Conservation (phyloP, 2,329 filamentous ascomycete species). For the Xylariaceae sp. region DNA sequence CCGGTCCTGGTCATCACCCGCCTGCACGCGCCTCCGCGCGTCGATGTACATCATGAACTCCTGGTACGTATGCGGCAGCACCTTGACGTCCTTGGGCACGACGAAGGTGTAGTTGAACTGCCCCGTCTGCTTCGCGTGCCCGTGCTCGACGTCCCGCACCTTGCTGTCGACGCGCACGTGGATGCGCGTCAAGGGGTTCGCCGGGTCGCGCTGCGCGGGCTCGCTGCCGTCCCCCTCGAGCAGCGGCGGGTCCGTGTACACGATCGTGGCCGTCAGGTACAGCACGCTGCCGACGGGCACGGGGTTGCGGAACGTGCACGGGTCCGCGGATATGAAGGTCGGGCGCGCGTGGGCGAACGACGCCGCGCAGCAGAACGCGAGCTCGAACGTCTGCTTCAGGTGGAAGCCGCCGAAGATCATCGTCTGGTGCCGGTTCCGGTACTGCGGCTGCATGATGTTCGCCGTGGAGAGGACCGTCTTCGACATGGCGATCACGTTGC, state of each 20-base stretch:
- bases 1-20: slow-evolving; percentile 40
- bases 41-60: slow-evolving; percentile 53
- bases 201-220: slow-evolving; percentile 34
- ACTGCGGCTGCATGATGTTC: slow-evolving; percentile 75
- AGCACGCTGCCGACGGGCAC: slow-evolving; percentile 77
- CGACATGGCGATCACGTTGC: slow-evolving; percentile 60
- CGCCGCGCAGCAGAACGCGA: slow-evolving; percentile 77
- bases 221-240: slow-evolving; percentile 56
- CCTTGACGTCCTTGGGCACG: slow-evolving; percentile 46
- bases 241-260: slow-evolving; percentile 69
- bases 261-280: slow-evolving; percentile 74
- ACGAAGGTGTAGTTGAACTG: slow-evolving; percentile 74
- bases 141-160: slow-evolving; percentile 70
- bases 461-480: slow-evolving; percentile 65
- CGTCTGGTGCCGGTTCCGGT: slow-evolving; percentile 64
- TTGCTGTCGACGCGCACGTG: slow-evolving; percentile 75
- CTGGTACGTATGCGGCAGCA: slow-evolving; percentile 48
- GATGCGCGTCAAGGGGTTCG: slow-evolving; percentile 53
- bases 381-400: slow-evolving; percentile 75
- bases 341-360: slow-evolving; percentile 72
- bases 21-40: slow-evolving; percentile 47
- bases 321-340: slow-evolving; percentile 74
- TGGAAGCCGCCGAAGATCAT: slow-evolving; percentile 82
- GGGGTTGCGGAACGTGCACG: slow-evolving; percentile 75
- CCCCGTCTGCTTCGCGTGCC: slow-evolving; percentile 68